Evolutionary conservation across 371 early-diverging fungal genomes (phyloP), one percentile per base, ranked within the genome.

Genomic region (Rhizopus arrhizus): DNA sequence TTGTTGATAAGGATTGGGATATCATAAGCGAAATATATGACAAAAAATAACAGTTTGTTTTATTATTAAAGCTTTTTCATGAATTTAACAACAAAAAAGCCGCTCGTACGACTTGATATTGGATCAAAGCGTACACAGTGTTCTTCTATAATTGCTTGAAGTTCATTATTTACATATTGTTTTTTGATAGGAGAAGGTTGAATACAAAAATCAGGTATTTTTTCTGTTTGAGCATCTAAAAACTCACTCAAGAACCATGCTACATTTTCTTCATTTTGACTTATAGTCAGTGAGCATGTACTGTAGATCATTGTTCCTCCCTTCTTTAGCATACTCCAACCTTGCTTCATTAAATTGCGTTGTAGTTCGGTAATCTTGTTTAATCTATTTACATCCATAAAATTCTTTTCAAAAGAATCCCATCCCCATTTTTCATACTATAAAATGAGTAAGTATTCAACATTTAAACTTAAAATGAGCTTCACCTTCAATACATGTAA

Each of bases 291-390:
- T 1, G 89, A 89, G 66, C 95, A 95, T 0, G 94, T 95, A 62
- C 91, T 91, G 71, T 96, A 96, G 4, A 96, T 90, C 68, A 95
- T 72, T 3, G 88, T 74, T 0, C 96, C 95, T 12, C 87, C 88
- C 0, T 81, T 73, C 43, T 82, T 85, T 4, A 90, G 64, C 69
- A 89, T 66, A 2, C 73, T 64, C 78, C 86, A 91, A 0, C 91
- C 95, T 65, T 89, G 91, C 48, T 77, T 70, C 54, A 95, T 69
- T 3, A 95, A 72, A 28, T 74, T 60, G 3, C 87, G 74, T 72
- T 84, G 84, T 15, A 84, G 52, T 42, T 76, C 56, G 22, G 67
- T 59, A 47, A 84, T 69, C 12, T 59, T 75, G 5, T 64, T 70
- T 63, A 91, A 58, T 11, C 88, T 83, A 40, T 74, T 73, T 5